These are phyloP conservation scores for Paramyrothecium roridum DNA, from an alignment of 2,329 filamentous ascomycete genomes.

Conservation along the genomic window DNA sequence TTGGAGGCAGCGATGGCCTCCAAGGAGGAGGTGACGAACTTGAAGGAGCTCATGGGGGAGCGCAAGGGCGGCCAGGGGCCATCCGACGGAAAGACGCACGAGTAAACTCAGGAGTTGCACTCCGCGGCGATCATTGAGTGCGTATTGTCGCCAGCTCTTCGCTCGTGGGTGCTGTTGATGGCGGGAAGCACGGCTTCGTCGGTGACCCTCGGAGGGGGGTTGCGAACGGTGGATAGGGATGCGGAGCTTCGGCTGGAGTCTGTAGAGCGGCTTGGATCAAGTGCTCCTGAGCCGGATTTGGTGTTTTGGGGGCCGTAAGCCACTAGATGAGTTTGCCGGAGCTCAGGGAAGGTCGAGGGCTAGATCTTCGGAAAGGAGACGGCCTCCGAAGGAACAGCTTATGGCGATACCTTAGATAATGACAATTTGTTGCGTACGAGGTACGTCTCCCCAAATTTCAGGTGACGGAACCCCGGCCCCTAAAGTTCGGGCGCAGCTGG, in stretches of 20 bases:
- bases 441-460: neutral
- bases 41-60: constrained; percentile 80
- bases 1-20: constrained; percentile 90
- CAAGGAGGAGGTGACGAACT: constrained; percentile 91
- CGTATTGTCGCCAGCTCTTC: neutral
- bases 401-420: neutral
- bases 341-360: neutral
- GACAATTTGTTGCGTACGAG: neutral
- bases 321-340: neutral
- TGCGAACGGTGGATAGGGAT: neutral
- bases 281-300: neutral
- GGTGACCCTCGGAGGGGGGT: neutral
- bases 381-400: neutral
- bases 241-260: neutral
- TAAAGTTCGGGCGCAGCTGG: neutral
- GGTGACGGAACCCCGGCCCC: neutral
- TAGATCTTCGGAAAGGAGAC: neutral
- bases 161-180: neutral
- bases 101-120: neutral
- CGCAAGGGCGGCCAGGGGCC: constrained; percentile 36
- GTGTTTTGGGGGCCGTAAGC: neutral
- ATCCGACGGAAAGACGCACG: constrained; percentile 31
- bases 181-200: neutral
- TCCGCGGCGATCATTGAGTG: neutral
- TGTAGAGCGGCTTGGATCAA: neutral